Evolutionary conservation across 2,329 filamentous ascomycete species (phyloP).

Genomic region (Xylaria arbuscula): DNA sequence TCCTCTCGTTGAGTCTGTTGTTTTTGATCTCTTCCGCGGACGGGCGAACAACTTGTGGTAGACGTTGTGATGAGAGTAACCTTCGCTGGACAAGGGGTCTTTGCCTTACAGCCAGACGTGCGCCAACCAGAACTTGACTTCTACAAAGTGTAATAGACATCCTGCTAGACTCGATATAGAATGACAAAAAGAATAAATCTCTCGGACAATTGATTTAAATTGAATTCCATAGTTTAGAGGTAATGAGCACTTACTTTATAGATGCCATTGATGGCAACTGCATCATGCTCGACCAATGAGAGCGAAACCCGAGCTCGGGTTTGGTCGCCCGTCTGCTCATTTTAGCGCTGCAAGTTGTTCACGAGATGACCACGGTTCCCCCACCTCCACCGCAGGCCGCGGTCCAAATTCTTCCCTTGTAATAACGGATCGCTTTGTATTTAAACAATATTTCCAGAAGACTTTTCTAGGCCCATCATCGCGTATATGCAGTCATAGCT

Average conservation of each 20-base stretch:
- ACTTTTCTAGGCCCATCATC: neutral
- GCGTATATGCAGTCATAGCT: neutral
- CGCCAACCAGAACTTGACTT: constrained; percentile 23
- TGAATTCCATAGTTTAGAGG: constrained; percentile 5
- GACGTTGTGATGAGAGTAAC: constrained; percentile 29
- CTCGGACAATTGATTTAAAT: neutral
- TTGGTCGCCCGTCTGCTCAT: constrained; percentile 40
- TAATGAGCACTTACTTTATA: constrained; percentile 30
- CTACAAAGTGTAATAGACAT: constrained; percentile 28
- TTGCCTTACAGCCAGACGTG: constrained; percentile 7
- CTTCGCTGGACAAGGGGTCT: constrained; percentile 21
- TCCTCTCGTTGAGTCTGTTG: constrained; percentile 57
- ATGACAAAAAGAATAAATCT: neutral
- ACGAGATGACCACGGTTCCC: constrained; percentile 17
- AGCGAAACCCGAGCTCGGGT: constrained; percentile 50
- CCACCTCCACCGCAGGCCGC: constrained; percentile 15
- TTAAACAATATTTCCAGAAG: neutral
- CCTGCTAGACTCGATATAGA: neutral
- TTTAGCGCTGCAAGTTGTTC: constrained; percentile 26
- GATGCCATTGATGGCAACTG: neutral
- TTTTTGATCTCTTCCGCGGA: constrained; percentile 53
- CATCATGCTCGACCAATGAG: constrained; percentile 28
- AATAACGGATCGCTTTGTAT: neutral
- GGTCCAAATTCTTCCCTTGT: neutral
- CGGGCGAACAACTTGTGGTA: constrained; percentile 41